These are phyloP conservation scores for Aristolochia contorta DNA, from an alignment of 164 flowering plant species.

Conservation along the genomic window DNA sequence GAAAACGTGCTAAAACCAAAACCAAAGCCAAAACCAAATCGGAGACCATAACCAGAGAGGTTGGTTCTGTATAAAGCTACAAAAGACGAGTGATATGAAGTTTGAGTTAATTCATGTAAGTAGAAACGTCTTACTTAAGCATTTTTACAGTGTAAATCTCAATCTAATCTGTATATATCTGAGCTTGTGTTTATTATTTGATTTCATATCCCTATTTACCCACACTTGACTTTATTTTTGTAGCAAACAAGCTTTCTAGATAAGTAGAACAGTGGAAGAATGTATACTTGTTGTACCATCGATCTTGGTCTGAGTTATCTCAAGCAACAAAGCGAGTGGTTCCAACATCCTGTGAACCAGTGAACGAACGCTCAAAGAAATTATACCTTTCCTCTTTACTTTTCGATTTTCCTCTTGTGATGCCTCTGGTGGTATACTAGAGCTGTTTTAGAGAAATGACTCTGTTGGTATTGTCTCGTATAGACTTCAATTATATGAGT, in stretches of 20 bases:
- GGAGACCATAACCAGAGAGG: neutral
- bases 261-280: neutral
- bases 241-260: neutral
- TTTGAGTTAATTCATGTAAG: slow-evolving; percentile 3
- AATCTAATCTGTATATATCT: neutral
- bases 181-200: neutral
- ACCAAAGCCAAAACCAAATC: too few species aligned
- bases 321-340: neutral
- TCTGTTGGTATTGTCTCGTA: neutral
- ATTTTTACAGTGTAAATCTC: neutral
- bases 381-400: neutral
- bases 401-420: neutral
- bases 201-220: neutral
- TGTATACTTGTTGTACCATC: neutral
- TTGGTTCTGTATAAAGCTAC: slow-evolving; percentile 2
- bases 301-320: neutral
- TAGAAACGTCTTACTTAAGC: neutral
- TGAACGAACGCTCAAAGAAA: too few species aligned
- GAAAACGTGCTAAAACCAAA: slow-evolving; percentile 10
- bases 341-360: neutral
- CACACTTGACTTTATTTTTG: neutral
- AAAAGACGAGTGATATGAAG: slow-evolving; percentile 1
- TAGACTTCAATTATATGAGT: neutral
- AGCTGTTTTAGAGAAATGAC: neutral
- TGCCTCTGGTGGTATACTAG: neutral